phyloP scores from a whole-genome alignment of 1,284 basidiomycete species.

The Cystobasidiaceae sp. region DNA sequence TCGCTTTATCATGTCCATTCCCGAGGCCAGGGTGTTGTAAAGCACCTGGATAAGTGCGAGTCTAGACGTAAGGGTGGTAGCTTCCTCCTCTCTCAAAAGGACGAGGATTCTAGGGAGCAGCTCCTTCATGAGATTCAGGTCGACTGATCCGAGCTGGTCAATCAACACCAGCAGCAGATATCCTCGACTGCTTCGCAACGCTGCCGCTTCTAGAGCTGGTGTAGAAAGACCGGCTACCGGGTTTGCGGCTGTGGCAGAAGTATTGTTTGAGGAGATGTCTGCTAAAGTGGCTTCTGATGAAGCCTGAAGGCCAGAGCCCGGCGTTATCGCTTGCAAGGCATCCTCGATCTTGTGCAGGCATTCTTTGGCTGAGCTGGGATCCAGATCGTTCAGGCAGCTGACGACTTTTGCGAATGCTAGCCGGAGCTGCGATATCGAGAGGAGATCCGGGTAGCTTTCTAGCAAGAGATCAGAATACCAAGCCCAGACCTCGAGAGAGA shows the following conservation, averaged over 20 bases:
- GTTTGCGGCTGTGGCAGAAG: conserved; percentile 19
- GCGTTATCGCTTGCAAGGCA: not conserved
- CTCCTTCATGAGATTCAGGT: conserved; percentile 25
- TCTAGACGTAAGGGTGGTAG: not conserved
- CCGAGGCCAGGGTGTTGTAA: conserved; percentile 36
- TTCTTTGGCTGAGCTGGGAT: conserved; percentile 28
- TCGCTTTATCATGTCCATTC: conserved; percentile 41
- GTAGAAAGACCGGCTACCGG: conserved; percentile 2
- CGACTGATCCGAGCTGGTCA: conserved; percentile 36
- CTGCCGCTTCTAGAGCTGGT: not conserved
- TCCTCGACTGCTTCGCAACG: conserved; percentile 32
- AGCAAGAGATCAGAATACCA: conserved; percentile 38
- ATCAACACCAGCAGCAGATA: conserved; percentile 37
- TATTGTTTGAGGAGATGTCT: conserved; percentile 22
- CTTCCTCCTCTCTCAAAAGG: conserved; percentile 29
- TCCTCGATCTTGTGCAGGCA: not conserved
- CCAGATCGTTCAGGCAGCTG: conserved; percentile 26
- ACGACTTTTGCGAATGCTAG: conserved; percentile 37
- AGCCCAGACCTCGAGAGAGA: conserved; percentile 22
- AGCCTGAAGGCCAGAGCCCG: not conserved
- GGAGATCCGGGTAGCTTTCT: conserved; percentile 28
- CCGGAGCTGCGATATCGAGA: conserved; percentile 36
- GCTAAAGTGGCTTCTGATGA: not conserved
- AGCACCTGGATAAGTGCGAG: conserved; percentile 33
- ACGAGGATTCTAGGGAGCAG: conserved; percentile 31